Evolutionary conservation across 148 eudicot genomes (phyloP).

Genomic region (Euryodendron excelsum): DNA sequence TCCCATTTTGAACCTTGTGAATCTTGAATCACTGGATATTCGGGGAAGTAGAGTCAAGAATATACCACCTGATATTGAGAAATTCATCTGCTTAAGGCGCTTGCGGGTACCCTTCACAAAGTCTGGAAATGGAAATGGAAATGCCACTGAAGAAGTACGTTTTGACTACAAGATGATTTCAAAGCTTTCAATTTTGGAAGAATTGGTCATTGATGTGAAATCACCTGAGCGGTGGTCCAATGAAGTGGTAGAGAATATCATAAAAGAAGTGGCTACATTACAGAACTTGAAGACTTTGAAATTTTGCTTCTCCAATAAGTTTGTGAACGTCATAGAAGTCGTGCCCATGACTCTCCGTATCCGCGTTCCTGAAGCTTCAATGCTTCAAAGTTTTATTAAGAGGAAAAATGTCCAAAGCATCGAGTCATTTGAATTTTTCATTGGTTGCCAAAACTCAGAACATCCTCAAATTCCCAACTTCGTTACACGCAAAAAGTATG

Average conservation of each 20-base stretch:
- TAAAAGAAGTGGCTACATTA: neutral
- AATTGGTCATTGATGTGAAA: neutral
- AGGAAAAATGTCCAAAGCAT: neutral
- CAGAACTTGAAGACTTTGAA: neutral
- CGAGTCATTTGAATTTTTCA: neutral
- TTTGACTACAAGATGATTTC: conserved; percentile 1
- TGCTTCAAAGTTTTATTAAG: neutral
- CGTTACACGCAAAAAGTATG: neutral
- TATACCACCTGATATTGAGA: neutral
- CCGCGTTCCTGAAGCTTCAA: neutral
- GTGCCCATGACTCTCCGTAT: neutral
- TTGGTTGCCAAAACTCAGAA: conserved; percentile 7
- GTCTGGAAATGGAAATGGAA: no score
- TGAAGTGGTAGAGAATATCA: neutral
- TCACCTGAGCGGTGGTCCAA: neutral
- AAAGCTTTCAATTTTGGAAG: neutral
- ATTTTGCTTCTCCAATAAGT: neutral
- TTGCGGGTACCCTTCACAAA: conserved; percentile 8
- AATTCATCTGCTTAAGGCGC: neutral
- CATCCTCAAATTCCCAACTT: neutral
- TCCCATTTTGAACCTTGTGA: neutral
- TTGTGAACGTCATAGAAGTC: neutral
- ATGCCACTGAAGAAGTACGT: neutral
- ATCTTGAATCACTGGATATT: conserved; percentile 17
- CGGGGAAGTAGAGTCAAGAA: conserved; percentile 11